phyloP scores from a whole-genome alignment of 257 asterid species.

The Petrea volubilis region DNA sequence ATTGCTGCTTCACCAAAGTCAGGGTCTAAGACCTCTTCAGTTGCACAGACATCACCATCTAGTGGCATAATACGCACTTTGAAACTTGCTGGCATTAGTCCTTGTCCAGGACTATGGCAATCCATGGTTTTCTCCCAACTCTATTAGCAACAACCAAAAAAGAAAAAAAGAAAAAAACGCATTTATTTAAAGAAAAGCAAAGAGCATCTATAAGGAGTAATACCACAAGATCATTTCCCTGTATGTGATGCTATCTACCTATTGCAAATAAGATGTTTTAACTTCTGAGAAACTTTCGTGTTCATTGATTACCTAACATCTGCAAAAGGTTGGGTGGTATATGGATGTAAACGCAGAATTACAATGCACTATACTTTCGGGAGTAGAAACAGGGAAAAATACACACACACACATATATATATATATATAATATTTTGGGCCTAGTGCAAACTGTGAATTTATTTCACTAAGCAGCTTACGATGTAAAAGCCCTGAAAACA shows the following conservation, averaged over 20 bases:
- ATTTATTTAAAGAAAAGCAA: not conserved
- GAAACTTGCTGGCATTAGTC: conserved; percentile 94
- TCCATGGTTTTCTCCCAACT: conserved; percentile 98
- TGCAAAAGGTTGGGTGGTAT: not conserved
- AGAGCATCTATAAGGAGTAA: not conserved
- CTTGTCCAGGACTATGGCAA: conserved; percentile 96
- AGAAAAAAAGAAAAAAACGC: not conserved
- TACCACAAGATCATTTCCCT: not conserved
- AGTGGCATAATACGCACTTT: conserved; percentile 81
- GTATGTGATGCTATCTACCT: not conserved
- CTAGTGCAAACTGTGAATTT: not conserved
- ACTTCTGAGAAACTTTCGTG: not conserved
- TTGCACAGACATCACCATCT: conserved; percentile 76
- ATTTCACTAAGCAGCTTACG: conserved; percentile 12
- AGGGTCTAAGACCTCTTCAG: conserved; percentile 91
- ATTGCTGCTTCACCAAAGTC: conserved; percentile 96
- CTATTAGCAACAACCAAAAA: conserved; percentile 27
- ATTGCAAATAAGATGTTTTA: not conserved
- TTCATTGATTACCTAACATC: not conserved
- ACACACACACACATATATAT: too few relatives aligned
- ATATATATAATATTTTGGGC: not conserved
- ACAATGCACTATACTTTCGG: not conserved
- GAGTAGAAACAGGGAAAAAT: not conserved
- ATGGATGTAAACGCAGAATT: not conserved
- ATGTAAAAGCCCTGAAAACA: not conserved